Evolutionary conservation across 306 rosid genomes (phyloP).

Genomic region (Cercis canadensis): DNA sequence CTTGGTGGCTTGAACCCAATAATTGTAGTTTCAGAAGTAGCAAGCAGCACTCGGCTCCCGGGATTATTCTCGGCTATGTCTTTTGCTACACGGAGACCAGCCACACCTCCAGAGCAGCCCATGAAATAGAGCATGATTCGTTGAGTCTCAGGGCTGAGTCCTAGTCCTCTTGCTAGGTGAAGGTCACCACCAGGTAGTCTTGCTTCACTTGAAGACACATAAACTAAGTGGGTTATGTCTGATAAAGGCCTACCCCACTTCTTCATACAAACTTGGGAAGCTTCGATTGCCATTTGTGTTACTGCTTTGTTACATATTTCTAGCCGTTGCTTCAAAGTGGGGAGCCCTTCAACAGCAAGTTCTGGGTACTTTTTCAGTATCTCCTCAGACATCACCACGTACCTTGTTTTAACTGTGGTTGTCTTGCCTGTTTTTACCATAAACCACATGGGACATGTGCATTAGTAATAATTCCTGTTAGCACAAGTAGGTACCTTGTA

Average conservation of each 20-base stretch:
- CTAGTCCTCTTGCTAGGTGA: slow-evolving; percentile 76
- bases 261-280: slow-evolving; percentile 75
- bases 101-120: slow-evolving; percentile 96
- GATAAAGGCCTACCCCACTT: slow-evolving; percentile 80
- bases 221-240: slow-evolving; percentile 82
- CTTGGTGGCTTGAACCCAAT: slow-evolving; percentile 94
- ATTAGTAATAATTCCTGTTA: slow-evolving; percentile 2
- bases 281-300: slow-evolving; percentile 91
- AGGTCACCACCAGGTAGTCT: slow-evolving; percentile 92
- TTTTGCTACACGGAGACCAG: slow-evolving; percentile 84
- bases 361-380: slow-evolving; percentile 71
- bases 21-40: slow-evolving; percentile 88
- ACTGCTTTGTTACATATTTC: slow-evolving; percentile 89
- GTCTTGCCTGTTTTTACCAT: slow-evolving; percentile 70
- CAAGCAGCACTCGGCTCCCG: slow-evolving; percentile 74
- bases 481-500: background rate
- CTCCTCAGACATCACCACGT: slow-evolving; percentile 95
- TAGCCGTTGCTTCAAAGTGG: slow-evolving; percentile 79
- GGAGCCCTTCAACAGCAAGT: slow-evolving; percentile 69
- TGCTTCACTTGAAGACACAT: slow-evolving; percentile 93
- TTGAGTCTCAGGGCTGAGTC: slow-evolving; percentile 62
- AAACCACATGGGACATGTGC: slow-evolving; percentile 12
- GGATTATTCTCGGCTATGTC: slow-evolving; percentile 97
- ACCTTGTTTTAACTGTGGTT: slow-evolving; percentile 89
- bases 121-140: slow-evolving; percentile 72